Evolutionary conservation across 306 rosid genomes (phyloP), one percentile per base, ranked within the genome.

Genomic region (Quercus rubra): DNA sequence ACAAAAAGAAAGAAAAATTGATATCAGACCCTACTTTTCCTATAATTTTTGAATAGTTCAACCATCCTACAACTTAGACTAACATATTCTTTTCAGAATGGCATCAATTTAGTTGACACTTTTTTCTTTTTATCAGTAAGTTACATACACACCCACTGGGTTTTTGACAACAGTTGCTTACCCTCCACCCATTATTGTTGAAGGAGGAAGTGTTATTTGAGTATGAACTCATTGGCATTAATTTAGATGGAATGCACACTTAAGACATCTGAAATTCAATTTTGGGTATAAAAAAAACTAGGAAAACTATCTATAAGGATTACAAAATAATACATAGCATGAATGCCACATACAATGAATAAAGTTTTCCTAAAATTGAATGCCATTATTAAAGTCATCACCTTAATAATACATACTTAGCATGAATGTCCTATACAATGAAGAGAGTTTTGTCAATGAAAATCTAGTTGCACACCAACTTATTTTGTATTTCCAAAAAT

Each of bases 21-120:
- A 74, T 66, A 74, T 87, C 62, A 79, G 72, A 85, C 69, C 30
- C 80, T 74, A 66, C 75, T 21, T 33, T 28, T 23, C 28, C 46
- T 23, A 43, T 69, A 27, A 14, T 27, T 28, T 35, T 30, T 64
- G 1, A 64, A 64, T 19, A 64, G 5, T 3, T 49, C 7, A 64
- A 17, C 23, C 66, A 59, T 59, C 21, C 41, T 17, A 17, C 5
- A 68, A 68, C 38, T 68, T 28, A 19, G 54, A 46, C 18, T 19
- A 68, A 67, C 0, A 33, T 33, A 18, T 19, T 66, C 49, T 33
- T 8, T 66, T 66, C 25, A 33, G 23, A 3, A 18, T 31, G 27
- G 72, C n/a, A 31, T 7, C 5, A 66, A 31, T 18, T 30, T 30
- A 64, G 4, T 5, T 3, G 20, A 28, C 70, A 49, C 17, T 49